phyloP scores from a whole-genome alignment of 345 rosid species.

The Salix caprea region DNA sequence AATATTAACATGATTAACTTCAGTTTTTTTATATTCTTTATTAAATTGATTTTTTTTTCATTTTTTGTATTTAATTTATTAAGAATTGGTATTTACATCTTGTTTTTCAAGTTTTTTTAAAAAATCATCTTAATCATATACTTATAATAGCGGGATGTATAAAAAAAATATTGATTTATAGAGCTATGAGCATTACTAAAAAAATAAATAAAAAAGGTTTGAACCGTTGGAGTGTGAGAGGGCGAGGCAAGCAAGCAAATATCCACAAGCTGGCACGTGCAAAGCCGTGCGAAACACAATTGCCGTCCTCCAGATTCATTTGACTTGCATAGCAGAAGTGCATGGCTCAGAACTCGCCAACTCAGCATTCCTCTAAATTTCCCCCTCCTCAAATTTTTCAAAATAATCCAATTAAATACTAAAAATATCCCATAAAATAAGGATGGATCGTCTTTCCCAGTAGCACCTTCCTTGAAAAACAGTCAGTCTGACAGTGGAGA shows the following conservation, averaged over 20 bases:
- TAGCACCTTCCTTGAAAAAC: not conserved
- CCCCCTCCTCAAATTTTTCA: slow-evolving; percentile 33
- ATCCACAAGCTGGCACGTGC: slow-evolving; percentile 52
- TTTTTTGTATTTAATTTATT: no score
- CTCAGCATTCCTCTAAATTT: slow-evolving; percentile 47
- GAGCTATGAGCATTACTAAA: no score
- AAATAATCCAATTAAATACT: not conserved
- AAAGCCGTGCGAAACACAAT: no score
- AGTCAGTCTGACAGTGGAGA: no score
- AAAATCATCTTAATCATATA: no score
- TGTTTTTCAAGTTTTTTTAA: no score
- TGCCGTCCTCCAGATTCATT: not conserved
- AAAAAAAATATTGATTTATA: no score
- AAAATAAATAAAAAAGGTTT: not conserved
- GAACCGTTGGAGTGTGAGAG: slow-evolving; percentile 13
- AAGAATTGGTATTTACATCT: no score
- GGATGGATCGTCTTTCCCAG: not conserved
- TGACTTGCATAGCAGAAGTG: not conserved
- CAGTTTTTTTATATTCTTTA: no score
- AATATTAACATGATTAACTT: no score
- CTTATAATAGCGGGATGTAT: no score
- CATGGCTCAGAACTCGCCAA: slow-evolving; percentile 54
- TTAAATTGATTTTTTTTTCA: no score
- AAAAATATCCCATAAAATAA: not conserved
- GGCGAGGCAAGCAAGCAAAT: not conserved